Evolutionary conservation across 1,284 basidiomycete species (phyloP).

Genomic region (Sporisorium scitamineum): DNA sequence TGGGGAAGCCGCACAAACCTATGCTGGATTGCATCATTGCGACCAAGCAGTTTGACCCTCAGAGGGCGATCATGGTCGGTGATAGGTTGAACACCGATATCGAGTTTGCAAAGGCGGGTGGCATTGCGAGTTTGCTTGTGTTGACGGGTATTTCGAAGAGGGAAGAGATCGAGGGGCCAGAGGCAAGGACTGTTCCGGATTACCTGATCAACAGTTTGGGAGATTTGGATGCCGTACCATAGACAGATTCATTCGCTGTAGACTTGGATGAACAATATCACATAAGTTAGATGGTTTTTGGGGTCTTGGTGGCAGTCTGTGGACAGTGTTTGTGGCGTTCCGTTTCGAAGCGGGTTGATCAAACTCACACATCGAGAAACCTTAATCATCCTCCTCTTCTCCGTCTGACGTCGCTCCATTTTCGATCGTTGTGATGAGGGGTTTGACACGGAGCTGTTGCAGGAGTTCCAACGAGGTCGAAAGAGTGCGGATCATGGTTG

Average conservation of each 20-base stretch:
- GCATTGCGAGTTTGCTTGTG: slow-evolving; percentile 87
- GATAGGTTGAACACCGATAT: slow-evolving; percentile 96
- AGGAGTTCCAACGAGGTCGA: neutral
- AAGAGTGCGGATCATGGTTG: neutral
- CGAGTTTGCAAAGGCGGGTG: slow-evolving; percentile 86
- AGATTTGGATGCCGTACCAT: slow-evolving; percentile 55
- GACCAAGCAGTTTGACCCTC: slow-evolving; percentile 77
- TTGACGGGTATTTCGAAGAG: slow-evolving; percentile 78
- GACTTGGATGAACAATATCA: neutral
- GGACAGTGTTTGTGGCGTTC: neutral
- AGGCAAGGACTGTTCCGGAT: slow-evolving; percentile 63
- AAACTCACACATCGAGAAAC: neutral
- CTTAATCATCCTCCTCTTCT: neutral
- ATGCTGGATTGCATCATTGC: slow-evolving; percentile 96
- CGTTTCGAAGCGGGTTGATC: neutral
- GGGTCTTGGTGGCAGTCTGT: neutral
- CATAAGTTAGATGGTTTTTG: neutral
- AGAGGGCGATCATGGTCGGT: slow-evolving; percentile 91
- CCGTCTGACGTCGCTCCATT: neutral
- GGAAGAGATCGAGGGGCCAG: slow-evolving; percentile 73
- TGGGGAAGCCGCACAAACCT: slow-evolving; percentile 90
- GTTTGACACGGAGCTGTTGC: neutral
- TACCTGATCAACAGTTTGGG: slow-evolving; percentile 64
- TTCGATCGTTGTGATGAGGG: neutral
- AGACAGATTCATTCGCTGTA: neutral